Base-by-base conservation (phyloP, 1,284 basidiomycete genomes). In the Sporisorium graminicola region DNA sequence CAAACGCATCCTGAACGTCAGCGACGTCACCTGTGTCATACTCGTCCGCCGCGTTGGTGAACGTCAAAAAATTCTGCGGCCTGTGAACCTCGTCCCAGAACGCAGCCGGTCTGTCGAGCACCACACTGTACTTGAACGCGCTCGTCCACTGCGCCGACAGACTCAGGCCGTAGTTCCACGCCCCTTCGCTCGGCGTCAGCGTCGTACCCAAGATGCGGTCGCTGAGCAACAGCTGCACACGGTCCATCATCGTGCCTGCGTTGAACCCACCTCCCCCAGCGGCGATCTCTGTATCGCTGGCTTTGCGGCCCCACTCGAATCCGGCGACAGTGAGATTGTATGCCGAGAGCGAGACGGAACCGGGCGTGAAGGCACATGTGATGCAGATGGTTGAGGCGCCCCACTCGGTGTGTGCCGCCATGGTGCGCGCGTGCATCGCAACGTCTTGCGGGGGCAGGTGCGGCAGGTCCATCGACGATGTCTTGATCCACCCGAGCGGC, bases 71-170 rank as follows among this genome's bases (percentile, higher is more conserved):
- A 74, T 86, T 85, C 55, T 86, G 85, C 18, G 86, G 95, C 58
- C 96, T 90, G 86, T 98, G 96, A 82, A 93, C 91, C 85, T 96
- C 93, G 20, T 93, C 92, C 96, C 97, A 99, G 90, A 98, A 99
- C 58, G 92, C 88, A 35, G 94, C 88, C 1, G 96, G 96, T 29
- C 93, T 93, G 82, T 98, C 96, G 46, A 99, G 88, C 43, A 90
- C 91, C 89, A 98, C 92, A 20, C 90, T 90, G 86, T 95, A 99
- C 58, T 91, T 90, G 78, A 98, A 87, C 79, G 89, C 92, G 40
- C 93, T 90, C 29, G 93, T 90, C 93, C 95, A 99, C 76, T 94
- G 87, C 84, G 98, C 95, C 94, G 63, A 98, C 88, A 65, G 94
- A 79, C 65, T 85, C 69, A 78, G 75, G 60, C 83, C 86, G 75